phyloP scores from a whole-genome alignment of 2,329 filamentous ascomycete species.

The Phoma herbarum region DNA sequence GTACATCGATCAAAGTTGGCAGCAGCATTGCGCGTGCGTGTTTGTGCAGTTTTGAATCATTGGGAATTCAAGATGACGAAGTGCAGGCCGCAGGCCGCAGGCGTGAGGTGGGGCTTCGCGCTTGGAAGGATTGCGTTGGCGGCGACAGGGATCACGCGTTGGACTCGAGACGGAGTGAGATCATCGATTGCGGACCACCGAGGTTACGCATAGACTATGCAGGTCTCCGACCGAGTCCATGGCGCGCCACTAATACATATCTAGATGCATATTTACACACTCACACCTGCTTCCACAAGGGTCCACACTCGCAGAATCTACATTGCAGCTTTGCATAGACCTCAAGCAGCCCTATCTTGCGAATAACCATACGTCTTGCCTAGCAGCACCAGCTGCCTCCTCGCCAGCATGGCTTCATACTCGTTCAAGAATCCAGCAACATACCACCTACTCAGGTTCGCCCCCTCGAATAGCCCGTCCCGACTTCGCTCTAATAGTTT shows the following conservation, averaged over 20 bases:
- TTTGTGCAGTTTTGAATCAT: background rate
- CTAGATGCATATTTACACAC: too few species aligned
- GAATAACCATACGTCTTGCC: background rate
- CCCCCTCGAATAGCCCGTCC: background rate
- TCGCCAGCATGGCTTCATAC: slow-evolving; percentile 54
- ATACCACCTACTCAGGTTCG: slow-evolving; percentile 78
- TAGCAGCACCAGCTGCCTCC: background rate
- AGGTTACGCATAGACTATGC: background rate
- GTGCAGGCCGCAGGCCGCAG: slow-evolving; percentile 2
- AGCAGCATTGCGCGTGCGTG: slow-evolving; percentile 32
- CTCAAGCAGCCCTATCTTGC: background rate
- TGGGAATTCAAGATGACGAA: background rate
- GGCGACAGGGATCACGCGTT: slow-evolving; percentile 2
- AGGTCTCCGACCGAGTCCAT: background rate
- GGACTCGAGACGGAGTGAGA: slow-evolving; percentile 22
- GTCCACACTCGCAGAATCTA: too few species aligned
- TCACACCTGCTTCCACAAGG: too few species aligned
- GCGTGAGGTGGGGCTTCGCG: slow-evolving; percentile 6
- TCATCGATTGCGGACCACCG: slow-evolving; percentile 22
- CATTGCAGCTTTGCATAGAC: background rate
- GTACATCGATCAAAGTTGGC: slow-evolving; percentile 42
- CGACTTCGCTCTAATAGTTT: slow-evolving; percentile 3
- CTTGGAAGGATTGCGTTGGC: background rate
- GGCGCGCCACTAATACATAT: background rate
- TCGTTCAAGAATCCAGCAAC: slow-evolving; percentile 70